These are phyloP conservation scores for Asterionellopsis glacialis DNA, from an alignment of 108 stramenopile genomes.

Conservation along the genomic window DNA sequence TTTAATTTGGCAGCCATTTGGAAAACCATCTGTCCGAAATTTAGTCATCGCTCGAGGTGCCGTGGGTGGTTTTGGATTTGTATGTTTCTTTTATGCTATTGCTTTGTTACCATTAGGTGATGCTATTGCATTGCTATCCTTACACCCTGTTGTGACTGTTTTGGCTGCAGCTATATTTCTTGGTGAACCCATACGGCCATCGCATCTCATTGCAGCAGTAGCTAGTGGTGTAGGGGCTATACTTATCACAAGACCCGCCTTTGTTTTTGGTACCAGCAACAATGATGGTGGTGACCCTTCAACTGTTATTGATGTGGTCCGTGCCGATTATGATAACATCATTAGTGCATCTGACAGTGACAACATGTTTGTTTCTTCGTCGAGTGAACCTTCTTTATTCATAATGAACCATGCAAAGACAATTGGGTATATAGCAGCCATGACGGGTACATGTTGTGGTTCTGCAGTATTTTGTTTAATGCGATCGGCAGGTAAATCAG, in stretches of 20 bases:
- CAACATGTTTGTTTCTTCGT: background rate
- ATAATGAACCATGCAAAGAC: background rate
- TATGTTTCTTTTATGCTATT: slow-evolving; percentile 30
- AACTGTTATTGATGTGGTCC: no score
- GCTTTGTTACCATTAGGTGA: slow-evolving; percentile 41
- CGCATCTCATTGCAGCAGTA: slow-evolving; percentile 24
- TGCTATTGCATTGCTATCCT: slow-evolving; percentile 35
- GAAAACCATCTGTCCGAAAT: slow-evolving; percentile 7
- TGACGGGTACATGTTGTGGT: slow-evolving; percentile 22
- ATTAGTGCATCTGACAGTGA: background rate
- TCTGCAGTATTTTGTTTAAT: slow-evolving; percentile 36
- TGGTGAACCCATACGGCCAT: slow-evolving; percentile 18
- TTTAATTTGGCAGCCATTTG: slow-evolving; percentile 27
- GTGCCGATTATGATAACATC: no score
- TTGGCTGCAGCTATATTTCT: slow-evolving; percentile 30
- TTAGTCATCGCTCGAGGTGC: slow-evolving; percentile 32
- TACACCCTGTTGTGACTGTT: slow-evolving; percentile 46
- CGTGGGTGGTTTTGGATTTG: slow-evolving; percentile 37
- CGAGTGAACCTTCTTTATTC: background rate
- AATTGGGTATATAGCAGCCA: slow-evolving; percentile 40
- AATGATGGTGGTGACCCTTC: background rate
- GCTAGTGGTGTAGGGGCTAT: slow-evolving; percentile 25
- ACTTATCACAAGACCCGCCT: slow-evolving; percentile 35
- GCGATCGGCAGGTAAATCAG: slow-evolving; percentile 36
- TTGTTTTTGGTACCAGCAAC: slow-evolving; percentile 27